These are phyloP conservation scores for Russula olivacea DNA, from an alignment of 768 basidiomycete species.

Conservation along the genomic window DNA sequence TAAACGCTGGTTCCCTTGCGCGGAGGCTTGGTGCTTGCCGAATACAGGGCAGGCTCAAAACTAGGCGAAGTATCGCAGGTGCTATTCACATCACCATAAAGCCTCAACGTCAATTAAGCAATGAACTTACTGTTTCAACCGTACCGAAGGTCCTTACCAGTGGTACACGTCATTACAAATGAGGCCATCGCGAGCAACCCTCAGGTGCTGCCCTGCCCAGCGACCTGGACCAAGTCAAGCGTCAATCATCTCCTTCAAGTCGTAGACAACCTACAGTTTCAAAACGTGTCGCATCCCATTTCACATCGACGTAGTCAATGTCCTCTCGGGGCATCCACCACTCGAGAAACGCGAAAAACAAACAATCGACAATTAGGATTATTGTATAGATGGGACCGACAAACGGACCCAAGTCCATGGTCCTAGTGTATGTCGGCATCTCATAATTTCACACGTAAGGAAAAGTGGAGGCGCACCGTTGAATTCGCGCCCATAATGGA, in stretches of 20 bases:
- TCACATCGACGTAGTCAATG: slow-evolving; percentile 64
- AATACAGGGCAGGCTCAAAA: neutral
- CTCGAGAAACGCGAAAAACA: slow-evolving; percentile 82
- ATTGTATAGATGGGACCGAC: slow-evolving; percentile 84
- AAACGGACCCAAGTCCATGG: slow-evolving; percentile 69
- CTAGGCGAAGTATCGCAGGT: neutral
- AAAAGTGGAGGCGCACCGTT: slow-evolving; percentile 43
- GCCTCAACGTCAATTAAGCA: neutral
- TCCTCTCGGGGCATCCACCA: slow-evolving; percentile 75
- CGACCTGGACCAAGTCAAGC: neutral
- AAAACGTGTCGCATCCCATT: slow-evolving; percentile 49
- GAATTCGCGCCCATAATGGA: slow-evolving; percentile 73
- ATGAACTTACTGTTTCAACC: neutral
- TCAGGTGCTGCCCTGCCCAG: slow-evolving; percentile 10
- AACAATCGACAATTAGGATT: slow-evolving; percentile 82
- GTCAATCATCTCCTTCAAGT: neutral
- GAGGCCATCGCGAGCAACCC: neutral
- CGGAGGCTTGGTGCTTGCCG: too few relatives aligned
- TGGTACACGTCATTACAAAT: neutral
- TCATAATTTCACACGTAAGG: neutral
- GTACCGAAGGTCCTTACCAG: neutral
- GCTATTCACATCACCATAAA: neutral
- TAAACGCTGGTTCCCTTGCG: too few relatives aligned
- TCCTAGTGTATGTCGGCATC: slow-evolving; percentile 39
- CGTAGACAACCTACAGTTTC: slow-evolving; percentile 28